These are phyloP conservation scores for Teunomyces funiuensis DNA, from an alignment of 805 yeast genomes.

Conservation along the genomic window DNA sequence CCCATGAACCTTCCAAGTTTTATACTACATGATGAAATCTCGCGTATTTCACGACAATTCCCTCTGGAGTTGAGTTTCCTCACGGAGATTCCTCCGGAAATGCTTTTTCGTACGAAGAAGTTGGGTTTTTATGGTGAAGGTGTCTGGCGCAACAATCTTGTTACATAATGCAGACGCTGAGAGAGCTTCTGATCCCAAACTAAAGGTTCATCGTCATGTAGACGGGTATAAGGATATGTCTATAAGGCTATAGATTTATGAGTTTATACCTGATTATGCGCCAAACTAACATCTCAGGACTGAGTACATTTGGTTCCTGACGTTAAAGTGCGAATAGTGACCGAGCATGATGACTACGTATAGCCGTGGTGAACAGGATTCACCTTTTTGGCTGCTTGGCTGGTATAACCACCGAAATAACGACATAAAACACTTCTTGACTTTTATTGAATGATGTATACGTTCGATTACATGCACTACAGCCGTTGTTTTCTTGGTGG, in stretches of 20 bases:
- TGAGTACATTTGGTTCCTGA: not conserved
- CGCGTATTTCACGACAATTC: slow-evolving; percentile 50
- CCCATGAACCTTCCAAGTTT: slow-evolving; percentile 67
- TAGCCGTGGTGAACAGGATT: too few species aligned
- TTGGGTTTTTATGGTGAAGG: slow-evolving; percentile 47
- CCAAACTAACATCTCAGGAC: not conserved
- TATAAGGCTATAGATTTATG: not conserved
- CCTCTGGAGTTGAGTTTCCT: slow-evolving; percentile 43
- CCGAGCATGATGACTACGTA: slow-evolving; percentile 10
- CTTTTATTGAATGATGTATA: slow-evolving; percentile 6
- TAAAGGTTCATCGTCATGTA: slow-evolving; percentile 3
- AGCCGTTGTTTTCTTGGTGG: slow-evolving; percentile 1
- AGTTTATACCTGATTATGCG: not conserved
- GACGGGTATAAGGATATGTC: slow-evolving; percentile 3
- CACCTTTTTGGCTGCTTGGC: too few species aligned
- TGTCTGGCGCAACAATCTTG: slow-evolving; percentile 53
- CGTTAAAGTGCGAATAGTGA: slow-evolving; percentile 1
- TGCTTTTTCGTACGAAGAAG: slow-evolving; percentile 30
- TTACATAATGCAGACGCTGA: slow-evolving; percentile 43
- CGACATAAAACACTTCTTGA: slow-evolving; percentile 8
- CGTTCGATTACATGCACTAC: slow-evolving; percentile 12
- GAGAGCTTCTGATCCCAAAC: slow-evolving; percentile 47
- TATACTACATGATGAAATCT: slow-evolving; percentile 61
- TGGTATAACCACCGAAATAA: not conserved
- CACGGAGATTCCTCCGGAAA: slow-evolving; percentile 35